Conservation (phyloP, 345 rosid genomes). For the Citrus reticulata region DNA sequence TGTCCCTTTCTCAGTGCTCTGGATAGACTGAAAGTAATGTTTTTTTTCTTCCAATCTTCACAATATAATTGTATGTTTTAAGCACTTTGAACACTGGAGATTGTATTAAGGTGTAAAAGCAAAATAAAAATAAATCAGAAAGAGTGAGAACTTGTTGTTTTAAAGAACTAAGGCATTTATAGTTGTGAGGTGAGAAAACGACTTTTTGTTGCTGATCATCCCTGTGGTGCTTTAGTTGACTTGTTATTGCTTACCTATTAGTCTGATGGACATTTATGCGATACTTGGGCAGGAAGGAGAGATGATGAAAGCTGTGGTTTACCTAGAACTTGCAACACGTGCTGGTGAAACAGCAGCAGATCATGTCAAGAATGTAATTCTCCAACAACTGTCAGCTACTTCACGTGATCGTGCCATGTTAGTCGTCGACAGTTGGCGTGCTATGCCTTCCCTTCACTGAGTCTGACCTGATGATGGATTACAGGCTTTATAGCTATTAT, state of each 20-base stretch:
- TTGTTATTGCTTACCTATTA: not conserved
- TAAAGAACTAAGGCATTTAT: constrained; percentile 1
- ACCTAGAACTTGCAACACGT: constrained; percentile 87
- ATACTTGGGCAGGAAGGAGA: constrained; percentile 64
- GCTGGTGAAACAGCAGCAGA: constrained; percentile 77
- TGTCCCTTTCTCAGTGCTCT: not conserved
- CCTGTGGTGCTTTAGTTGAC: not conserved
- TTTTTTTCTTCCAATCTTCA: not conserved
- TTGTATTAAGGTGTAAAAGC: not conserved
- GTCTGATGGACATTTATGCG: constrained; percentile 11
- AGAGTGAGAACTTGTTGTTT: not conserved
- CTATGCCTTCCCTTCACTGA: constrained; percentile 41
- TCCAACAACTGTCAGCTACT: constrained; percentile 58
- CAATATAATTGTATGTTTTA: not conserved
- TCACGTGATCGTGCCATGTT: constrained; percentile 48
- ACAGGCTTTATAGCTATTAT: no score
- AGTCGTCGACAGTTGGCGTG: constrained; percentile 62
- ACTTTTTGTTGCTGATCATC: not conserved
- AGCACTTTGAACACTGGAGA: not conserved
- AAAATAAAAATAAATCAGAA: not conserved
- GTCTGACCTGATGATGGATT: not conserved
- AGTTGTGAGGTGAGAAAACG: not conserved
- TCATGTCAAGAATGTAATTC: constrained; percentile 65
- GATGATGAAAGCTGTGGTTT: constrained; percentile 66
- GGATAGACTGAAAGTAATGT: not conserved